A percentile compares a stretch with the other conserved stretches of the same genome.
phyloP scores from a whole-genome alignment of 1,284 basidiomycete genomes.

The Ceratobasidium sp. region DNA sequence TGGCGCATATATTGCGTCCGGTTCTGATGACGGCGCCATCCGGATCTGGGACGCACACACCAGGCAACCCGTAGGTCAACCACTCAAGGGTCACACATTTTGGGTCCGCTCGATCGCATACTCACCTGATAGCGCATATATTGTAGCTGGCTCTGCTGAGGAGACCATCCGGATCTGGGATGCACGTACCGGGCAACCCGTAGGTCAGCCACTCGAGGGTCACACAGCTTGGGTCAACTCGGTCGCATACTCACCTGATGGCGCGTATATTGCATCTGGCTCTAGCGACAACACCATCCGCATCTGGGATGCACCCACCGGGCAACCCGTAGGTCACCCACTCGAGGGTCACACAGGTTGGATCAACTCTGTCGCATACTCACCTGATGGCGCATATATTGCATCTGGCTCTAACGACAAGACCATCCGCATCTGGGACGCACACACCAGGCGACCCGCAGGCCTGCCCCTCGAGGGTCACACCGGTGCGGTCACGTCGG shows the following conservation, averaged over 20 bases:
- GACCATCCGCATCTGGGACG: too few species aligned
- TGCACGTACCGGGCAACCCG: too few species aligned
- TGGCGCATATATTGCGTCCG: conserved; percentile 16
- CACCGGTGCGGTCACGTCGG: background rate
- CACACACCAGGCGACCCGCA: too few species aligned
- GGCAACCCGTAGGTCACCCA: too few species aligned
- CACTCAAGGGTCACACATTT: background rate
- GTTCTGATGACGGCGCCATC: conserved; percentile 21
- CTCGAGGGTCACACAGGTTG: background rate
- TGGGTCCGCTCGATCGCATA: too few species aligned
- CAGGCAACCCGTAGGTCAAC: background rate
- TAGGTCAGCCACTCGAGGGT: background rate
- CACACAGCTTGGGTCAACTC: background rate
- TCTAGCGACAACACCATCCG: background rate
- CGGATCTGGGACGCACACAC: conserved; percentile 25
- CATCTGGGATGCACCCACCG: background rate
- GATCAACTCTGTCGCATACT: conserved; percentile 21
- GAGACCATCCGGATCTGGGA: too few species aligned
- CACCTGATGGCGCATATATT: too few species aligned
- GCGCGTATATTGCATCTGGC: background rate
- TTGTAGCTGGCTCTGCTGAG: too few species aligned
- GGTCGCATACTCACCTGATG: background rate
- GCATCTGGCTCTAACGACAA: too few species aligned
- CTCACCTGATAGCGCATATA: too few species aligned
- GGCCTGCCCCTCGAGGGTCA: too few species aligned